A percentile compares a stretch with the other conserved stretches of the same genome.
These are phyloP conservation scores for Fusarium sp. DNA, from an alignment of 2,329 filamentous ascomycete species.

Conservation along the genomic window DNA sequence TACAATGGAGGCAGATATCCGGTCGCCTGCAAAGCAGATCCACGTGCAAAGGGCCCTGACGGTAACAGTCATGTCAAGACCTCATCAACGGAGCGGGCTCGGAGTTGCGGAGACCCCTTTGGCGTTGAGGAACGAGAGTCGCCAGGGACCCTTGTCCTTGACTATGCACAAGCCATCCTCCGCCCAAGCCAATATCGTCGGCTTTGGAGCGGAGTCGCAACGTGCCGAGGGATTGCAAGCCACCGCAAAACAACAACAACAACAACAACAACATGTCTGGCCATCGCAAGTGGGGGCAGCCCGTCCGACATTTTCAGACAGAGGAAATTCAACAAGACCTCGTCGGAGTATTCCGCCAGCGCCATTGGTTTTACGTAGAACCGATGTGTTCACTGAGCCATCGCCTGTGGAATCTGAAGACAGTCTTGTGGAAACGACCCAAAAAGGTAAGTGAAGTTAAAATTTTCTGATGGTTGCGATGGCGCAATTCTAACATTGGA, in stretches of 20 bases:
- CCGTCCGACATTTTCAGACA: conserved; percentile 70
- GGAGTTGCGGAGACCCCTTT: conserved; percentile 33
- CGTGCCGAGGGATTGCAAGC: conserved; percentile 27
- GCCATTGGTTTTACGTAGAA: conserved; percentile 64
- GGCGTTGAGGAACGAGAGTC: conserved; percentile 47
- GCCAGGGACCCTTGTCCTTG: conserved; percentile 57
- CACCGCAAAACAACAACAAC: conserved; percentile 18
- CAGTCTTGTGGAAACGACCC: conserved; percentile 58
- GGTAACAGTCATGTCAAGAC: conserved; percentile 49
- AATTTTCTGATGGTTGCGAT: conserved; percentile 6
- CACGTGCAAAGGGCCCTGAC: conserved; percentile 59
- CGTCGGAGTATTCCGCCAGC: conserved; percentile 69
- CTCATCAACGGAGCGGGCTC: conserved; percentile 30
- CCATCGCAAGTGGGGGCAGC: conserved; percentile 71
- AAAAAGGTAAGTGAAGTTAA: conserved; percentile 21
- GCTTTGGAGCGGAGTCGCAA: conserved; percentile 22
- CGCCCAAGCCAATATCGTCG: conserved; percentile 24
- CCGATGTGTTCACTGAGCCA: conserved; percentile 61
- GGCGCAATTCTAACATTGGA: conserved; percentile 25
- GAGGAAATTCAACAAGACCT: conserved; percentile 59
- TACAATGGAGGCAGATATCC: conserved; percentile 63
- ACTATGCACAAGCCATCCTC: conserved; percentile 60
- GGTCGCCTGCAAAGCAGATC: conserved; percentile 62
- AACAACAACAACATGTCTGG: conserved; percentile 54
- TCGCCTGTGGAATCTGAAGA: conserved; percentile 66